A percentile compares a stretch with the other conserved stretches of the same genome.
Conservation (phyloP, 2,329 filamentous ascomycete genomes). For the Nigrograna mackinnonii region DNA sequence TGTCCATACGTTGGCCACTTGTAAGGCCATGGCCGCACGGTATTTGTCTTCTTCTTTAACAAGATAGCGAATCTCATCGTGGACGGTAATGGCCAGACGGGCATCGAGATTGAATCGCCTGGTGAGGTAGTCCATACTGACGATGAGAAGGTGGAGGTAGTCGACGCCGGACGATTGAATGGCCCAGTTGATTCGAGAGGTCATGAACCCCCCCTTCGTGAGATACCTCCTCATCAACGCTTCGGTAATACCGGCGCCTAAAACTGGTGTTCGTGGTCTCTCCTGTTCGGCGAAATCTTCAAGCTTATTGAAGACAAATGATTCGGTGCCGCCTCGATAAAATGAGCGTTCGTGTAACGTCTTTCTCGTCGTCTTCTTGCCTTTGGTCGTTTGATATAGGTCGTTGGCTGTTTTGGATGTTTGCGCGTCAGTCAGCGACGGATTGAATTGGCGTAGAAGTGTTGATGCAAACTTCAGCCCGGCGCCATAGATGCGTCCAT, state of each 20-base stretch:
- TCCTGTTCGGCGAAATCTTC: slow-evolving; percentile 98
- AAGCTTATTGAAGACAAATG: slow-evolving; percentile 96
- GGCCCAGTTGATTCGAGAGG: slow-evolving; percentile 97
- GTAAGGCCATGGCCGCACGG: slow-evolving; percentile 85
- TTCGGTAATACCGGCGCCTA: slow-evolving; percentile 95
- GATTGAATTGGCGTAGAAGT: slow-evolving; percentile 91
- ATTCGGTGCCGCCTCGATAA: slow-evolving; percentile 96
- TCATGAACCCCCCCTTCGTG: slow-evolving; percentile 88
- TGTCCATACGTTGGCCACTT: slow-evolving; percentile 95
- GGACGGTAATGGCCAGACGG: slow-evolving; percentile 88
- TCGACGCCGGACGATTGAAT: slow-evolving; percentile 98
- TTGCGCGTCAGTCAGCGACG: slow-evolving; percentile 75
- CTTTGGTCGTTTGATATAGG: slow-evolving; percentile 89
- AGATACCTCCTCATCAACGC: slow-evolving; percentile 88
- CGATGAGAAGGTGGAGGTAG: slow-evolving; percentile 91
- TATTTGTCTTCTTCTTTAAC: slow-evolving; percentile 87
- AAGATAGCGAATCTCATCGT: slow-evolving; percentile 96
- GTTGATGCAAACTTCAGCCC: slow-evolving; percentile 92
- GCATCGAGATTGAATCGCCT: slow-evolving; percentile 83
- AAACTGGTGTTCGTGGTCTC: slow-evolving; percentile 82
- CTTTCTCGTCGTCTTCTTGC: slow-evolving; percentile 78
- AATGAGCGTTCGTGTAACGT: slow-evolving; percentile 74
- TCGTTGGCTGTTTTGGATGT: slow-evolving; percentile 76
- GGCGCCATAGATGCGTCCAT: slow-evolving; percentile 97
- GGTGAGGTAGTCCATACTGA: slow-evolving; percentile 91